A percentile compares a stretch with the other conserved stretches of the same genome.
Conservation (phyloP, 768 basidiomycete species). For the Xerocomus brunneocitrinus region DNA sequence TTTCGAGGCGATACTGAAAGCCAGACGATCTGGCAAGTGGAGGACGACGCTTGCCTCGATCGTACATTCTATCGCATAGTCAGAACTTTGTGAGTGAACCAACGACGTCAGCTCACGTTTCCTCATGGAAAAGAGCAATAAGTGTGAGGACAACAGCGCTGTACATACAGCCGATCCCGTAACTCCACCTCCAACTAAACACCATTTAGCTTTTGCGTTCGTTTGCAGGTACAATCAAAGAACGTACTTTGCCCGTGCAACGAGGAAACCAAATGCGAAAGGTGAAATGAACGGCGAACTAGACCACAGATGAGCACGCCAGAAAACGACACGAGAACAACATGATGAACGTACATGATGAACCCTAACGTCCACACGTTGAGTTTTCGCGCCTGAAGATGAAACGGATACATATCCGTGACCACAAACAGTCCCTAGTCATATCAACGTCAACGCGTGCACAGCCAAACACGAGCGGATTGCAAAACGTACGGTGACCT, state of each 20-base stretch:
- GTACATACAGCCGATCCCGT: slow-evolving; percentile 49
- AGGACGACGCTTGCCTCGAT: slow-evolving; percentile 38
- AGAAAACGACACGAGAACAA: slow-evolving; percentile 26
- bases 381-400: slow-evolving; percentile 48
- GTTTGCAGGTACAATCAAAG: no score
- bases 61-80: slow-evolving; percentile 39
- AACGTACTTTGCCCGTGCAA: slow-evolving; percentile 24
- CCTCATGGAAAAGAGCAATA: slow-evolving; percentile 45
- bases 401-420: slow-evolving; percentile 51
- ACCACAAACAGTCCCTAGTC: slow-evolving; percentile 41
- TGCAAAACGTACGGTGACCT: slow-evolving; percentile 37
- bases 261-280: slow-evolving; percentile 28
- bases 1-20: slow-evolving; percentile 40
- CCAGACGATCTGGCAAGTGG: slow-evolving; percentile 25
- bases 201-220: background rate
- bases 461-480: background rate
- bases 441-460: background rate
- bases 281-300: slow-evolving; percentile 28
- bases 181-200: slow-evolving; percentile 47
- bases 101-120: slow-evolving; percentile 36
- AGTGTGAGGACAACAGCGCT: slow-evolving; percentile 40
- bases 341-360: slow-evolving; percentile 44
- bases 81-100: background rate
- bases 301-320: slow-evolving; percentile 24
- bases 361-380: slow-evolving; percentile 54